A percentile compares a stretch with the other conserved stretches of the same genome.
Evolutionary conservation across 2,329 filamentous ascomycete species (phyloP).

Genomic region (Penicillium italicum): DNA sequence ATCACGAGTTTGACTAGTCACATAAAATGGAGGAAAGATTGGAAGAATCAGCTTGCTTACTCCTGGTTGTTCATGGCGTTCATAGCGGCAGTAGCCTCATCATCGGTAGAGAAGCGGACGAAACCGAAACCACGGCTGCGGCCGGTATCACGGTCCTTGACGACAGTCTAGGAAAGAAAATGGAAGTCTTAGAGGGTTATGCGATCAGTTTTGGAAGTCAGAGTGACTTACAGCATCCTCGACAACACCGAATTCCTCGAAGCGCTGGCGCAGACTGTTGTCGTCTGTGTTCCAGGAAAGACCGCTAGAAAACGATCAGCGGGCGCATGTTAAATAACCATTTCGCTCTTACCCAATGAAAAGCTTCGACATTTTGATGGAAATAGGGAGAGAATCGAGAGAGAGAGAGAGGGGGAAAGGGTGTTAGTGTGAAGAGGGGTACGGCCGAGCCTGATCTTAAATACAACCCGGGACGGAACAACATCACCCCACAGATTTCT

Average conservation of each 20-base stretch:
- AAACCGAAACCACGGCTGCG: conserved; percentile 14
- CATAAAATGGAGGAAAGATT: not conserved
- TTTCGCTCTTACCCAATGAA: conserved; percentile 6
- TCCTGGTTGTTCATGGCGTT: conserved; percentile 10
- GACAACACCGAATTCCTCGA: conserved; percentile 10
- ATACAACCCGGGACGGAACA: conserved; percentile 10
- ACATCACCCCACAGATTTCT: conserved; percentile 6
- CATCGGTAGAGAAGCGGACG: conserved; percentile 7
- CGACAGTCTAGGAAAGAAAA: conserved; percentile 3
- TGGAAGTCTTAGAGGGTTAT: not conserved
- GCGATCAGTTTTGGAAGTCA: not conserved
- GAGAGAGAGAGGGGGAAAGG: not conserved
- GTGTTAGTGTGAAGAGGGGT: conserved; percentile 9
- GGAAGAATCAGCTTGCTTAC: not conserved
- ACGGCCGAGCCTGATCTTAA: conserved; percentile 11
- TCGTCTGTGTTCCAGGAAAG: conserved; percentile 14
- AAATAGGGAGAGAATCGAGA: not conserved
- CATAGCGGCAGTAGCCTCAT: conserved; percentile 10
- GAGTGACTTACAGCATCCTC: conserved; percentile 11
- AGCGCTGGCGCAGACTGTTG: conserved; percentile 7
- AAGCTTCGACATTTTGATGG: conserved; percentile 13
- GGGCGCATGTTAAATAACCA: not conserved
- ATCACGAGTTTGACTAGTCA: not conserved
- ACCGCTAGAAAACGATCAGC: conserved; percentile 5
- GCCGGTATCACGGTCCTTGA: conserved; percentile 12